phyloP scores from a whole-genome alignment of 345 rosid species.

The Cardiospermum halicacabum region DNA sequence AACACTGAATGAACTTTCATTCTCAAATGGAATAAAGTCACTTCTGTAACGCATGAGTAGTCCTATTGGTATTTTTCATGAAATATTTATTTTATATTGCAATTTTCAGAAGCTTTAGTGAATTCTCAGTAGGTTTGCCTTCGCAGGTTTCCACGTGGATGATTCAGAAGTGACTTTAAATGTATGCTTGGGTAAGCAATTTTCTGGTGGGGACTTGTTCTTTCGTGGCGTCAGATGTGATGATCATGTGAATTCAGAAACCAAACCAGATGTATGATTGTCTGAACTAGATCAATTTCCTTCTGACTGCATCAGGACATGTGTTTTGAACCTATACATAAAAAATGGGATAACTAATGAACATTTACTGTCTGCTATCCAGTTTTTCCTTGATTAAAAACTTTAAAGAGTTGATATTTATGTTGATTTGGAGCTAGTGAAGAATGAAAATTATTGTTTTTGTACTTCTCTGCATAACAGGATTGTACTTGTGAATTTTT shows the following conservation, averaged over 20 bases:
- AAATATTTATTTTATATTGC: neutral
- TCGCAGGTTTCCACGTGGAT: conserved; percentile 92
- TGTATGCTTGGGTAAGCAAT: conserved; percentile 88
- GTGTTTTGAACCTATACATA: neutral
- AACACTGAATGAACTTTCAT: neutral
- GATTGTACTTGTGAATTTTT: neutral
- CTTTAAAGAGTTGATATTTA: neutral
- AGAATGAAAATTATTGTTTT: neutral
- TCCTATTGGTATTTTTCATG: no score
- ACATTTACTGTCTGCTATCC: neutral
- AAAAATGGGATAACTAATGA: neutral
- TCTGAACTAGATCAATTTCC: neutral
- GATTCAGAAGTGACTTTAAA: conserved; percentile 93
- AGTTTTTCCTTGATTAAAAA: neutral
- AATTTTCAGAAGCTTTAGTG: conserved; percentile 12
- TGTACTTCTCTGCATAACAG: neutral
- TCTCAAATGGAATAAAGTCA: neutral
- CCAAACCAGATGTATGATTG: conserved; percentile 56
- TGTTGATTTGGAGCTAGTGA: conserved; percentile 1
- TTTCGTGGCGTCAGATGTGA: conserved; percentile 89
- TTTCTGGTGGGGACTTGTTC: conserved; percentile 87
- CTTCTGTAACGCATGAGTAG: no score
- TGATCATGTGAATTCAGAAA: conserved; percentile 70
- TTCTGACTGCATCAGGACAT: neutral
- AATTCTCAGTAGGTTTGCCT: conserved; percentile 9